phyloP scores from a whole-genome alignment of 805 yeast species.

The Suhomyces sp. region DNA sequence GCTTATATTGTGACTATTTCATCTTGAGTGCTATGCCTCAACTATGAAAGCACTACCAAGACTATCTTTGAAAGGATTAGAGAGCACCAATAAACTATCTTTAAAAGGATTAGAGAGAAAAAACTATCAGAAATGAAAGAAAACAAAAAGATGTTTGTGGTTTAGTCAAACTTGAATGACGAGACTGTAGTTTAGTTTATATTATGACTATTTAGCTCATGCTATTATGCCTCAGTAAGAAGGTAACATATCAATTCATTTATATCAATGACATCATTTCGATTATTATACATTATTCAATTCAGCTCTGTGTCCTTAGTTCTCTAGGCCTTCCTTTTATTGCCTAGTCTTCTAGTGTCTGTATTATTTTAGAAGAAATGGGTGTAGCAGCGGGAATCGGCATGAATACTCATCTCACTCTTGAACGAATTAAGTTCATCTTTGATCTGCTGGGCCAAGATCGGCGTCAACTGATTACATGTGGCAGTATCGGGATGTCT shows the following conservation, averaged over 20 bases:
- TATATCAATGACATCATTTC: neutral
- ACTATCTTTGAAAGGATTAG: too few species aligned
- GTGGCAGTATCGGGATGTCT: slow-evolving; percentile 91
- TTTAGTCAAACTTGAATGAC: too few species aligned
- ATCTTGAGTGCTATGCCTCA: too few species aligned
- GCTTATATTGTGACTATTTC: neutral
- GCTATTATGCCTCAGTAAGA: neutral
- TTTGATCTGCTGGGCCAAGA: slow-evolving; percentile 78
- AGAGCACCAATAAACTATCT: too few species aligned
- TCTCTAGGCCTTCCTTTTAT: too few species aligned
- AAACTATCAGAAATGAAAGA: too few species aligned
- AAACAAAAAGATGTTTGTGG: too few species aligned
- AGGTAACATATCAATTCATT: neutral
- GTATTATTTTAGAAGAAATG: slow-evolving; percentile 59
- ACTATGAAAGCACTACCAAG: too few species aligned
- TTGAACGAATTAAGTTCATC: slow-evolving; percentile 81
- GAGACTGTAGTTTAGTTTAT: too few species aligned
- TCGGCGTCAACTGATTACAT: slow-evolving; percentile 86
- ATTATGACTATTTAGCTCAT: neutral
- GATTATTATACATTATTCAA: neutral
- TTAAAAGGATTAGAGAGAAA: too few species aligned
- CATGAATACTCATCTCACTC: slow-evolving; percentile 79
- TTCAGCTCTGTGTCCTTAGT: too few species aligned
- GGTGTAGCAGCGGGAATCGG: slow-evolving; percentile 72
- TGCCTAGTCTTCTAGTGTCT: too few species aligned